Conservation (phyloP, 148 eudicot genomes). For the Salicornia ramosissima region DNA sequence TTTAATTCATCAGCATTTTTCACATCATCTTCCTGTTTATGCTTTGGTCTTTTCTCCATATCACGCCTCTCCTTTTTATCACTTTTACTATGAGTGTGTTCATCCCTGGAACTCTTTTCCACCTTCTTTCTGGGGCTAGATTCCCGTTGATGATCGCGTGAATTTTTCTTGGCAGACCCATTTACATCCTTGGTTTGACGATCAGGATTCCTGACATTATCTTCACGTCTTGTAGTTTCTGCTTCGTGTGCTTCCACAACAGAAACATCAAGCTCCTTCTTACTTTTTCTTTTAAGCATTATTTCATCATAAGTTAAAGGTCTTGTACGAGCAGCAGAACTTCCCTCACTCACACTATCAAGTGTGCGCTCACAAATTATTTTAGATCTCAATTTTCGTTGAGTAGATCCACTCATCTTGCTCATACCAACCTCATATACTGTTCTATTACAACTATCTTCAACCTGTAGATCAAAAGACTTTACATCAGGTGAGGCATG, state of each 20-base stretch:
- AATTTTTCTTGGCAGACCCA: slow-evolving; percentile 22
- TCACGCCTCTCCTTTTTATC: slow-evolving; percentile 36
- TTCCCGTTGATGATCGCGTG: slow-evolving; percentile 34
- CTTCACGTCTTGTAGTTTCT: slow-evolving; percentile 23
- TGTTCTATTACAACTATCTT: slow-evolving; percentile 1
- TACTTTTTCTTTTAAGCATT: slow-evolving; percentile 66
- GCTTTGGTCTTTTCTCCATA: slow-evolving; percentile 34
- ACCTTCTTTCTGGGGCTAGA: slow-evolving; percentile 37
- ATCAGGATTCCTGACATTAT: slow-evolving; percentile 22
- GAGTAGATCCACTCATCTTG: slow-evolving; percentile 54
- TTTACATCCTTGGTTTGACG: slow-evolving; percentile 28
- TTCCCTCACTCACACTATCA: slow-evolving; percentile 50
- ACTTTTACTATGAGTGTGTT: slow-evolving; percentile 31
- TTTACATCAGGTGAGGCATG: neutral
- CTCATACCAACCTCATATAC: slow-evolving; percentile 24
- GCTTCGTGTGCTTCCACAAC: slow-evolving; percentile 29
- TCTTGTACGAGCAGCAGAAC: slow-evolving; percentile 95
- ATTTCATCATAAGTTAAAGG: slow-evolving; percentile 84
- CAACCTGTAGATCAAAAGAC: slow-evolving; percentile 5
- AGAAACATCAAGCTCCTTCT: slow-evolving; percentile 36
- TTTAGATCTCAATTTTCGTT: slow-evolving; percentile 42
- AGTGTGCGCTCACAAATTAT: slow-evolving; percentile 28
- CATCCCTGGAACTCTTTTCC: slow-evolving; percentile 16
- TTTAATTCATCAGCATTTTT: slow-evolving; percentile 18
- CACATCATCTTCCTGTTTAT: slow-evolving; percentile 22